phyloP scores from a whole-genome alignment of 495 filamentous ascomycete species.

The Penicillium bialowiezense region DNA sequence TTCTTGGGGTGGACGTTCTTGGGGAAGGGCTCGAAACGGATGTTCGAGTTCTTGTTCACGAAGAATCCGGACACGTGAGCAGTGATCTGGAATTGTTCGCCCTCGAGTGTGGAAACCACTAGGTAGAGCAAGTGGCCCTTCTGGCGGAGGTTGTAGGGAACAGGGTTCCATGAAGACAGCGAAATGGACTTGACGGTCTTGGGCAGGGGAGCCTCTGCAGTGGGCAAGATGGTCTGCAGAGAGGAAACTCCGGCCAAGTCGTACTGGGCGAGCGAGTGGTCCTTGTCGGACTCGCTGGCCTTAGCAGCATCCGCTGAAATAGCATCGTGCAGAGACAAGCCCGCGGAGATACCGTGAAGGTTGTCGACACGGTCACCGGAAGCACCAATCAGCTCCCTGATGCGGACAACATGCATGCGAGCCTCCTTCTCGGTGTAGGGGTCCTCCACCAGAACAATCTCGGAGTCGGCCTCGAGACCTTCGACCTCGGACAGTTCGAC shows the following conservation, averaged over 20 bases:
- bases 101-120: conserved; percentile 81
- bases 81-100: conserved; percentile 90
- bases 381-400: conserved; percentile 89
- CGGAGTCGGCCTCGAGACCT: conserved; percentile 69
- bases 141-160: conserved; percentile 83
- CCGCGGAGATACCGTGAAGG: conserved; percentile 84
- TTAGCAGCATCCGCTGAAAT: conserved; percentile 50
- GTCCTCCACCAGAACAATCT: conserved; percentile 83
- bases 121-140: conserved; percentile 94
- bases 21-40: conserved; percentile 88
- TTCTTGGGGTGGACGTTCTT: conserved; percentile 50
- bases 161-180: conserved; percentile 94
- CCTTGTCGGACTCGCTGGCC: conserved; percentile 45
- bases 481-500: conserved; percentile 87
- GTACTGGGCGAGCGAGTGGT: conserved; percentile 63
- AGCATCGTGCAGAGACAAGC: conserved; percentile 80
- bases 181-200: conserved; percentile 88
- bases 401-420: conserved; percentile 85
- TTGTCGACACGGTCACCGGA: conserved; percentile 84
- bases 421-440: conserved; percentile 99
- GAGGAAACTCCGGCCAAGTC: conserved; percentile 67
- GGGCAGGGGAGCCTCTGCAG: conserved; percentile 59
- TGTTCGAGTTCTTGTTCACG: conserved; percentile 87
- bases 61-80: conserved; percentile 92
- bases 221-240: conserved; percentile 69